phyloP scores from a whole-genome alignment of 1,139 yeast species.

The Sugiyamaella xylanicola region DNA sequence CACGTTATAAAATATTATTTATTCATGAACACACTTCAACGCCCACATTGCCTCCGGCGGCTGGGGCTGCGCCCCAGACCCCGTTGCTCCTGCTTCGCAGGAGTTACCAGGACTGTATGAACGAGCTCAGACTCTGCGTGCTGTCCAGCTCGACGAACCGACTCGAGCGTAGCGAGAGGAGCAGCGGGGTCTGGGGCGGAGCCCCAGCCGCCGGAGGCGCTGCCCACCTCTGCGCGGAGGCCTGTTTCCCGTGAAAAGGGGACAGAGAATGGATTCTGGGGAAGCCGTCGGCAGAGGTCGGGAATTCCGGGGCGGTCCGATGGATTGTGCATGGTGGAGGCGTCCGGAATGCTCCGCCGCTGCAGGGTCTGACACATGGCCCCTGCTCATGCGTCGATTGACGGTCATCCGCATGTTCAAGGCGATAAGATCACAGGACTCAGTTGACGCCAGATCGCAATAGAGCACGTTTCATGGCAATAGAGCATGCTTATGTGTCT shows the following conservation, averaged over 20 bases:
- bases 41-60: neutral
- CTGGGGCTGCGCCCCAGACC: neutral
- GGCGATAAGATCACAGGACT: too few species aligned
- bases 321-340: too few species aligned
- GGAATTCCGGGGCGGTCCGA: neutral
- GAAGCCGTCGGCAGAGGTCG: neutral
- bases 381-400: neutral
- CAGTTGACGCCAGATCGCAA: too few species aligned
- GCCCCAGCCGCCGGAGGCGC: neutral
- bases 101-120: too few species aligned
- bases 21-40: neutral
- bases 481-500: too few species aligned
- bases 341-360: neutral
- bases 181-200: neutral
- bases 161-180: neutral
- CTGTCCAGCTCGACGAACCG: too few species aligned
- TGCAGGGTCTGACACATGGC: neutral
- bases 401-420: neutral
- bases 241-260: too few species aligned
- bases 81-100: slow-evolving; percentile 1
- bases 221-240: too few species aligned
- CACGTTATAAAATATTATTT: slow-evolving; percentile 2
- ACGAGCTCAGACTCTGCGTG: too few species aligned
- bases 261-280: too few species aligned
- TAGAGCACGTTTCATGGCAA: too few species aligned